Evolutionary conservation across 352 stramenopile species (phyloP), one percentile per base, ranked within the genome.

Genomic region (Phytopythium aichiense): DNA sequence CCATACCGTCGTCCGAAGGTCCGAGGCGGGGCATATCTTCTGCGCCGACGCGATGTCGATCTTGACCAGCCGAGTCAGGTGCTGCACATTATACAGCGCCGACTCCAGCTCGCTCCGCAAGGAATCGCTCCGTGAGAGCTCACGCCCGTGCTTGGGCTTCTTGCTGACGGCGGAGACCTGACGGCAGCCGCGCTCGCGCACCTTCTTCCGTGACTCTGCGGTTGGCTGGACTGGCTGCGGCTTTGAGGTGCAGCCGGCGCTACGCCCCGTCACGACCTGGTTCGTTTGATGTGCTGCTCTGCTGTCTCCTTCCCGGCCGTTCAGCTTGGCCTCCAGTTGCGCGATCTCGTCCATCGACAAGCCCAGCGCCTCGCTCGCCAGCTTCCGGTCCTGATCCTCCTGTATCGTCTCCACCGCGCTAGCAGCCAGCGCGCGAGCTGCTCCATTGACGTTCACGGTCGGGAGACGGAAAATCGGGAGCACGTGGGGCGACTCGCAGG

Each of bases 391-490:
- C 1, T 71, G 63, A 31, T 87, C 81, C 42, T 83, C 75, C 56
- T 84, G 79, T 4, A 83, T 57, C 1, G 52, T 35, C 51, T 84
- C 68, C 4, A 84, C 65, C 55, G 88, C 68, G 38, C 79, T 84
- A 0, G 48, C 61, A 5, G 71, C 66, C 23, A 88, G 56, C 48
- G 61, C 60, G 6, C 43, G 73, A 8, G 80, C 78, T 7, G 69
- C 83, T 13, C 53, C 71, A 20, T 61, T 58, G 0, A 84, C 71
- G 51, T 85, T 86, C 22, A 94, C 82, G 1, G 62, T 75, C 7
- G 84, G 84, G 13, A 94, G 62, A 12, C 76, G 70, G 49, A 94
- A 94, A 25, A 94, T 79, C 6, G 84, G 84, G 7, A 94, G 61
- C 5, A 91, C 64, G 51, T 74, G 64, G 35, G 68, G 57, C 25